Base-by-base conservation (phyloP, 202 grass and related monocot species). In the Elaeis oleifera region DNA sequence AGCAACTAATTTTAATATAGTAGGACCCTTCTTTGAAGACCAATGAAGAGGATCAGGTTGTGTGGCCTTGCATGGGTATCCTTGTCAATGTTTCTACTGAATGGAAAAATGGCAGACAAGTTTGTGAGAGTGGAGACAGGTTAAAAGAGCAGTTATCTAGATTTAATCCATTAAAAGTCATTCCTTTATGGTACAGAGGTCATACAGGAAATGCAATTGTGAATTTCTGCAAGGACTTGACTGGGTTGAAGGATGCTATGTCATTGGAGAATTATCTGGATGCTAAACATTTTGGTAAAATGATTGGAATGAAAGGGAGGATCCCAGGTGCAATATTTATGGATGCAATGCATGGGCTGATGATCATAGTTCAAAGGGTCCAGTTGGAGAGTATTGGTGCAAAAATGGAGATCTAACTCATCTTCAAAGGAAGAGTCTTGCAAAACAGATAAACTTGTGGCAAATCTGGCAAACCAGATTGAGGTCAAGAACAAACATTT, bases 51-150 rank as follows among this genome's bases (percentile, higher is more conserved):
- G 71, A 82, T 18, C 36, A 59, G 21, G 79, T 76, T 9, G 81
- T 89, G 9, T 85, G 75, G 78, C 81, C 81, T 50, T 85, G 78
- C 78, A 89, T 79, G 78, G 71, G 78, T 51, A 39, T 82, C 32
- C 3, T 82, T 18, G 86, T 71, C 49, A 85, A 82, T 66, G 26
- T 82, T n/a, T 68, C 55, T 15, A 53, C 55, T 56, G 71, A 76
- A n/a, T 39, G 57, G 17, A 75, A 56, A 8, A 49, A 55, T 1
- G 16, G 24, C 36, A 20, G 48, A 9, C 80, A 6, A 63, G 58
- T 59, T 3, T 61, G 50, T 19, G 80, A 75, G 56, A 59, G 28
- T 13, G 81, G 51, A 62, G 74, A 82, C 49, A 67, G 27, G 60
- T 7, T 89, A 53, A 70, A 58, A 64, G 68, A 82, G 53, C 71